phyloP scores from a whole-genome alignment of 169 alveolate species.

The Neospora caninum region DNA sequence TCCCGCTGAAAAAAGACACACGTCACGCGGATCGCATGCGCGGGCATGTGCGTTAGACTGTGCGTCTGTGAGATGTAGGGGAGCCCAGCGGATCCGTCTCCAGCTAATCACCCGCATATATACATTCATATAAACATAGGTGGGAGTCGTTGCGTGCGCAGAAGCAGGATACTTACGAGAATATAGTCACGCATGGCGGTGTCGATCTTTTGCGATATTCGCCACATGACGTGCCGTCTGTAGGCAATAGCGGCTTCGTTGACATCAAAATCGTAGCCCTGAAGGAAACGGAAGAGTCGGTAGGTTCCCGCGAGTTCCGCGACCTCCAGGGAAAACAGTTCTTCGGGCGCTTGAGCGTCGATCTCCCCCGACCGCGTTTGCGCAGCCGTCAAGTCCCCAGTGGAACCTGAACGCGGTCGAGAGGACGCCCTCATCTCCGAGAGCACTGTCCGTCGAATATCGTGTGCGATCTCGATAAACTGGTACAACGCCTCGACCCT shows the following conservation, averaged over 20 bases:
- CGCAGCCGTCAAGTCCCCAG: background rate
- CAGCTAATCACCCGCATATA: no score
- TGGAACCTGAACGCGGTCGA: background rate
- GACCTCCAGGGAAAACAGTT: slow-evolving; percentile 5
- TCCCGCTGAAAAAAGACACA: background rate
- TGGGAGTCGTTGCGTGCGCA: background rate
- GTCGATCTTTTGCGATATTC: slow-evolving; percentile 29
- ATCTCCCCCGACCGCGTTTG: background rate
- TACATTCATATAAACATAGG: no score
- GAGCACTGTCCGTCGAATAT: background rate
- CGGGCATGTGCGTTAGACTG: background rate
- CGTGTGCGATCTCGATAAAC: background rate
- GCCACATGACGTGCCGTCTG: slow-evolving; percentile 61
- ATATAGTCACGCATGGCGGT: slow-evolving; percentile 37
- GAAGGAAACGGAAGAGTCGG: slow-evolving; percentile 60
- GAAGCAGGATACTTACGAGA: background rate
- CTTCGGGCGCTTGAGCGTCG: background rate
- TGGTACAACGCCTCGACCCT: background rate
- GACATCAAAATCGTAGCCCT: slow-evolving; percentile 56
- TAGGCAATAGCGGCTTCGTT: slow-evolving; percentile 56
- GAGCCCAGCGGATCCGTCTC: no score
- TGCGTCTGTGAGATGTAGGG: no score
- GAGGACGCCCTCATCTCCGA: background rate
- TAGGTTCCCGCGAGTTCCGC: slow-evolving; percentile 60
- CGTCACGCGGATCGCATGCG: background rate